Evolutionary conservation across 2,329 filamentous ascomycete genomes (phyloP), one percentile per base, ranked within the genome.

Genomic region (Beauveria caledonica): DNA sequence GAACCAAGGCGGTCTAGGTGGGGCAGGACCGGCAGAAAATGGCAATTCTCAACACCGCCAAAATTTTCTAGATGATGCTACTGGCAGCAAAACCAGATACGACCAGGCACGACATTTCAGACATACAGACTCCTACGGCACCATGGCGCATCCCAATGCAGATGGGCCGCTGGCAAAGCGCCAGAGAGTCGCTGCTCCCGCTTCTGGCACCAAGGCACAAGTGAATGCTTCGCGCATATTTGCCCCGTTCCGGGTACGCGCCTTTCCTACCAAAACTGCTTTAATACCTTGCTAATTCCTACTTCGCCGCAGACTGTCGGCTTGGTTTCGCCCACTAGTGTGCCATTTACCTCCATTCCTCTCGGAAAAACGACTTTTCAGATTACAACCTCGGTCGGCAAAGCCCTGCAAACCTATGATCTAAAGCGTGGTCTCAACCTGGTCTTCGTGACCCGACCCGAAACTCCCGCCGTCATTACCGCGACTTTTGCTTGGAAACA

Each of bases 301-400:
- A 52, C 15, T 19, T 3, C n/a, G 7, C 19, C 13, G 33, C 21
- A 96, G 90, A 97, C 93, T 51, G 84, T 99, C 65, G 94, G 94
- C 17, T 81, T 99, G 36, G 91, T 99, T 2, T 97, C 94, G 5
- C 91, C 94, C 0, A 97, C 93, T 2, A 76, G 80, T 53, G 91
- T 97, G 0, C 93, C 94, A 0, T 97, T 99, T 70, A 92, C 93
- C 2, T 88, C 89, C 6, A 83, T 95, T 36, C 89, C 93, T 0
- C 80, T 96, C 17, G 94, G 94, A 61, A 96, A 96, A 75, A 93
- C 90, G 1, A 96, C 92, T 3, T 99, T 96, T 71, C 94, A 99
- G 73, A 91, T 99, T 73, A 97, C 94, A 39, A 99, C 94, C 33
- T 97, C 91, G 0, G 89, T 95, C 63, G 94, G 93, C 64, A 85